Percentiles rank a stretch among this genome's conserved stretches.
Evolutionary conservation across 1,284 basidiomycete genomes (phyloP).

Genomic region (Xanthoconium separans): DNA sequence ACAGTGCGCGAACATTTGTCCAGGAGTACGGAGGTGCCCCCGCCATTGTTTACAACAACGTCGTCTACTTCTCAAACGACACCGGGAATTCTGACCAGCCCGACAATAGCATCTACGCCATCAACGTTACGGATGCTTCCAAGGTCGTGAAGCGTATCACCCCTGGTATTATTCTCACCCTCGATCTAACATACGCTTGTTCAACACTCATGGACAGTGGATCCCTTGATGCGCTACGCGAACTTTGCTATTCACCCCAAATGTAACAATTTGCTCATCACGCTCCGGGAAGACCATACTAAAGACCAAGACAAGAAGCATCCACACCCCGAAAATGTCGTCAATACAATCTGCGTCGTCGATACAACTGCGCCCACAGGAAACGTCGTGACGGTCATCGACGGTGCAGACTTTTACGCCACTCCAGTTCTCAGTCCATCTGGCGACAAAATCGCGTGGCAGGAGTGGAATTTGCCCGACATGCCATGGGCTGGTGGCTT

Average conservation of each 20-base stretch:
- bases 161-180: conserved; percentile 8
- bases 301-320: conserved; percentile 29
- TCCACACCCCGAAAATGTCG: background rate
- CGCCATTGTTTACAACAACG: conserved; percentile 23
- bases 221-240: conserved; percentile 51
- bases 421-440: conserved; percentile 64
- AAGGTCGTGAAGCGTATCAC: conserved; percentile 5
- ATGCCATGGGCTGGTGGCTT: conserved; percentile 81
- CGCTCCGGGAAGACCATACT: conserved; percentile 56
- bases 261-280: conserved; percentile 17
- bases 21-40: conserved; percentile 41
- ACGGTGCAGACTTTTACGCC: conserved; percentile 53
- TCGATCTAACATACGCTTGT: background rate
- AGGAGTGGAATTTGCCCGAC: conserved; percentile 71
- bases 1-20: conserved; percentile 34
- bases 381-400: conserved; percentile 20
- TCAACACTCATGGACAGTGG: conserved; percentile 7
- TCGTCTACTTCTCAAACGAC: conserved; percentile 36
- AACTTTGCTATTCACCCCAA: conserved; percentile 21
- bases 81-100: background rate
- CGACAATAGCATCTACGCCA: conserved; percentile 11
- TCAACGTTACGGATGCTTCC: background rate
- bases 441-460: conserved; percentile 64
- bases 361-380: conserved; percentile 23
- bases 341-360: conserved; percentile 13